Percentiles rank a stretch among this genome's conserved stretches.
These are phyloP conservation scores for Fusarium floridanum DNA, from an alignment of 2,329 filamentous ascomycete genomes.

Conservation along the genomic window DNA sequence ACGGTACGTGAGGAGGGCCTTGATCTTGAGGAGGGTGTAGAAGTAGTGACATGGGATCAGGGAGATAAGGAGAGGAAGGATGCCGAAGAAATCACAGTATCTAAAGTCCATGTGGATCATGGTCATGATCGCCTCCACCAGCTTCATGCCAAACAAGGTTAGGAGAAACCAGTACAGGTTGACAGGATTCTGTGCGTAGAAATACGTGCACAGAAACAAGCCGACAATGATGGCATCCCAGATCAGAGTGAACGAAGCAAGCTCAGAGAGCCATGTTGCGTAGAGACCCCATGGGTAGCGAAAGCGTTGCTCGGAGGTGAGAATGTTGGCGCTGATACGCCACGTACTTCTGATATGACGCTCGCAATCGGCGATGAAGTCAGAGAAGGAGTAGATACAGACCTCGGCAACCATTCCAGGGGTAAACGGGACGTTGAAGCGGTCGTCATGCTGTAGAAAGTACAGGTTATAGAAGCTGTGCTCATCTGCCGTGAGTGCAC, in stretches of 20 bases:
- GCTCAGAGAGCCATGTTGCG: slow-evolving; percentile 5
- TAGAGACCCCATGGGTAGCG: slow-evolving; percentile 6
- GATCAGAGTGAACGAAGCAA: slow-evolving; percentile 18
- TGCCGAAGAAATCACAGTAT: not conserved
- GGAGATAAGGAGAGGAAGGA: not conserved
- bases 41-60: slow-evolving; percentile 5
- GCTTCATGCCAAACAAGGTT: not conserved
- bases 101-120: not conserved
- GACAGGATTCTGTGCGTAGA: not conserved
- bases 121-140: not conserved
- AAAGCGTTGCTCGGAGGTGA: not conserved
- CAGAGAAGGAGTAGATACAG: not conserved
- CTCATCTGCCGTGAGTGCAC: slow-evolving; percentile 25
- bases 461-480: slow-evolving; percentile 27
- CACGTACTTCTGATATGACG: slow-evolving; percentile 7
- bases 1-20: slow-evolving; percentile 19
- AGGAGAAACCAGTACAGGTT: not conserved
- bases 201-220: not conserved
- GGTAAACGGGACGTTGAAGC: slow-evolving; percentile 22
- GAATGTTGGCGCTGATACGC: slow-evolving; percentile 14
- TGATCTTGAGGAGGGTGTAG: slow-evolving; percentile 21
- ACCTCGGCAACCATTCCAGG: slow-evolving; percentile 2
- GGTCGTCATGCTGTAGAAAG: slow-evolving; percentile 14
- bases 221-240: slow-evolving; percentile 11
- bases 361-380: slow-evolving; percentile 20